Evolutionary conservation across 1,284 basidiomycete genomes (phyloP).

Genomic region (Flammula alnicola): DNA sequence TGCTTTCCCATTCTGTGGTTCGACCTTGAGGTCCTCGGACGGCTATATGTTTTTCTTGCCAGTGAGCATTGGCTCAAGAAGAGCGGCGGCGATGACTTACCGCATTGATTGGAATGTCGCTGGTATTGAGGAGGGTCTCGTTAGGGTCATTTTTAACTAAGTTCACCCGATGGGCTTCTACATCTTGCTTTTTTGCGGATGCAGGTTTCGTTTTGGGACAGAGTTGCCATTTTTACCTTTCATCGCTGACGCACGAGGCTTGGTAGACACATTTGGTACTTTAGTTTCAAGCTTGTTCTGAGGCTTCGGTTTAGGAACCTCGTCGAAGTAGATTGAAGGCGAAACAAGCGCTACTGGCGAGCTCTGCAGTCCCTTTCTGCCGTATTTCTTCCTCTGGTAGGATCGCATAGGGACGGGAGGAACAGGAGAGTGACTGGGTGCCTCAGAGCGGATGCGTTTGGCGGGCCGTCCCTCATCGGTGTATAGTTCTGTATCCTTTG

Average conservation of each 20-base stretch:
- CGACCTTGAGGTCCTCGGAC: neutral
- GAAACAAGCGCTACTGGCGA: constrained; percentile 7
- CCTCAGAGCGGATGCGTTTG: constrained; percentile 17
- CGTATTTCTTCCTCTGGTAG: constrained; percentile 12
- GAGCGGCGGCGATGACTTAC: no score
- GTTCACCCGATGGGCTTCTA: neutral
- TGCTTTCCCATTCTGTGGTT: neutral
- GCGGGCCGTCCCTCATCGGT: neutral
- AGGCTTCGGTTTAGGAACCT: constrained; percentile 26
- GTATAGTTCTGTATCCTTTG: neutral
- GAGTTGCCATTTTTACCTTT: constrained; percentile 22
- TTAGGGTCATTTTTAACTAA: neutral
- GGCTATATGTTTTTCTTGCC: constrained; percentile 9
- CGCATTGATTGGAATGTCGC: no score
- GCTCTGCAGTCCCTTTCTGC: constrained; percentile 1
- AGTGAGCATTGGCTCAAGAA: no score
- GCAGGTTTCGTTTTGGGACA: constrained; percentile 9
- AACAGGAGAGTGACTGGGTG: no score
- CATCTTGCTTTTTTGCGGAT: neutral
- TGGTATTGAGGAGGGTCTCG: no score
- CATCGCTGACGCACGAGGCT: constrained; percentile 19
- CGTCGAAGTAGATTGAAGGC: constrained; percentile 24
- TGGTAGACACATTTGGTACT: no score
- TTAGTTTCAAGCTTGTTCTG: constrained; percentile 1
- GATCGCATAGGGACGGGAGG: constrained; percentile 4